These are phyloP conservation scores for Cicer bijugum DNA, from an alignment of 306 rosid species.

Conservation along the genomic window DNA sequence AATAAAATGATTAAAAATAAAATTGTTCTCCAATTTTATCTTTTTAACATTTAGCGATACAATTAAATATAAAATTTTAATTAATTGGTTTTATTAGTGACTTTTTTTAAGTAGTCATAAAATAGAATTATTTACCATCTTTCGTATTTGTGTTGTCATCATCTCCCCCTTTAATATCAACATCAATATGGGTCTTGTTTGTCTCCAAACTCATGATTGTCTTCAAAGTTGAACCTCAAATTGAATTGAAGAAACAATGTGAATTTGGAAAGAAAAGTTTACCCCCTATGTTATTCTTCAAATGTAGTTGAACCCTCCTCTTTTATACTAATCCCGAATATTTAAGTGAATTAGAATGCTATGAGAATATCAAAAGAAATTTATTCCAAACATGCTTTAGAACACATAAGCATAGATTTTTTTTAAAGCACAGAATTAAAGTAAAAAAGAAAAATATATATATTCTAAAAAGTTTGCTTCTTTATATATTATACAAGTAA, in stretches of 20 bases:
- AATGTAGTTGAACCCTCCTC: neutral
- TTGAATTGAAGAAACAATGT: neutral
- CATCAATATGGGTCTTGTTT: neutral
- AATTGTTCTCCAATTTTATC: no score
- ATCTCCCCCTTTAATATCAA: neutral
- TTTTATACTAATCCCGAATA: neutral
- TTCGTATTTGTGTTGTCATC: no score
- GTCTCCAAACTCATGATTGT: neutral
- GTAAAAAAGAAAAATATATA: neutral
- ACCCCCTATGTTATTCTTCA: neutral
- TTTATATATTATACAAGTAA: neutral
- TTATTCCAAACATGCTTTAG: neutral
- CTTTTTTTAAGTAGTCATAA: neutral
- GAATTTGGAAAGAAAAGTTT: neutral
- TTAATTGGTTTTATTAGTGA: neutral
- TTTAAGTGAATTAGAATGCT: conserved; percentile 9
- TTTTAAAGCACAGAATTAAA: neutral
- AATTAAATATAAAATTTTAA: neutral
- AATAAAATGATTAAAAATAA: no score
- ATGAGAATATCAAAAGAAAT: neutral
- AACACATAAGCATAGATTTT: neutral
- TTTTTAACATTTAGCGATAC: no score
- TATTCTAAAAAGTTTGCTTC: neutral
- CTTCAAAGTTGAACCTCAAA: neutral
- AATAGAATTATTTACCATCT: neutral